phyloP scores from a whole-genome alignment of 2,329 filamentous ascomycete genomes.

The Calonectria pteridis region DNA sequence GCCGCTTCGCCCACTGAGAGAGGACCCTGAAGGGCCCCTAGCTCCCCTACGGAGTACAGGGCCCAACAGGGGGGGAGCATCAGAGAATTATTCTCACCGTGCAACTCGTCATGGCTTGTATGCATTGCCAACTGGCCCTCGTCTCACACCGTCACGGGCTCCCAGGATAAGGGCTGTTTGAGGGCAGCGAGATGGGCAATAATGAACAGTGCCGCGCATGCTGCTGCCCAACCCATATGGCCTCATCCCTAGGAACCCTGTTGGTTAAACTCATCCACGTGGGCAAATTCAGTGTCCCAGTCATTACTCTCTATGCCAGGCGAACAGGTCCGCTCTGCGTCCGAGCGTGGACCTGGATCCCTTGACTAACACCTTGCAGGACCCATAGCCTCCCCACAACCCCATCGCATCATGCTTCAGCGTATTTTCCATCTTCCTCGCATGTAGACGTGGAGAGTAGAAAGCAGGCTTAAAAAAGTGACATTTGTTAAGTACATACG shows the following conservation, averaged over 20 bases:
- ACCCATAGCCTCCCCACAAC: neutral
- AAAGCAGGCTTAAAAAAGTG: neutral
- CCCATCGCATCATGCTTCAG: neutral
- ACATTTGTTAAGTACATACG: neutral
- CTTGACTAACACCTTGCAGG: neutral
- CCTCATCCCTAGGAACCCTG: neutral
- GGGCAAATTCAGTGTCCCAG: neutral
- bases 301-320: neutral
- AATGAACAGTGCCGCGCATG: neutral
- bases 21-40: constrained; percentile 10
- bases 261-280: neutral
- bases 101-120: constrained; percentile 13
- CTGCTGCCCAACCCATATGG: neutral
- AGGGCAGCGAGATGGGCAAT: constrained; percentile 6
- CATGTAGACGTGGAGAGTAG: neutral
- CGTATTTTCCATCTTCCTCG: neutral
- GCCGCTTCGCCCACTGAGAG: constrained; percentile 21
- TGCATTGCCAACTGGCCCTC: constrained; percentile 30
- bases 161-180: neutral
- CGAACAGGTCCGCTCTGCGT: constrained; percentile 3
- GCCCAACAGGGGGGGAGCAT: neutral
- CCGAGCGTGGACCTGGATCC: constrained; percentile 16
- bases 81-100: constrained; percentile 7
- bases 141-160: neutral
- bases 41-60: constrained; percentile 2